Base-by-base conservation (phyloP, 768 basidiomycete genomes). In the Mycena latifolia region DNA sequence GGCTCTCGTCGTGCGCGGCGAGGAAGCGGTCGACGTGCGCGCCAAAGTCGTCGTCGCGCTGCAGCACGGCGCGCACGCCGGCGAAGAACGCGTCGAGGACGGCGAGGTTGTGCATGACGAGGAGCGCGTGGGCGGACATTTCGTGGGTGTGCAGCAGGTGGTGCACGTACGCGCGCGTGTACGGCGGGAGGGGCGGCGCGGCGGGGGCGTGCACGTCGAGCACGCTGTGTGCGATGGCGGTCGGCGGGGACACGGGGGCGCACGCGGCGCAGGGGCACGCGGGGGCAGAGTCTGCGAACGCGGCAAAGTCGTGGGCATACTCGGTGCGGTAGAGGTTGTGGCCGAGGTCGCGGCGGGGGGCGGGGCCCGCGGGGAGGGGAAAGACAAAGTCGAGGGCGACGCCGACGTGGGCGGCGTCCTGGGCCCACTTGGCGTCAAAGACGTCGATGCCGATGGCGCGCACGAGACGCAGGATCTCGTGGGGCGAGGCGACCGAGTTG, bases 101-200 rank as follows among this genome's bases (percentile, higher is more conserved):
- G 0, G 85, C 74, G 29, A 94, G 80, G 69, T 96, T 96, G 76
- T 96, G 95, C 77, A 89, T 82, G 14, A 82, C 84, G 20, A 96
- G 85, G 25, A 95, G 76, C 5, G 92, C 74, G 69, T 96, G 93
- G 0, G 93, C 90, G 0, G 90, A 88, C 94, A 96, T 95, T 76
- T 96, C 95, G 76, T 96, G 95, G 8, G 94, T 94, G 55, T 91
- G 89, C 37, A 95, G 79, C 17, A 96, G 86, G 71, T 96, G 94
- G 73, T 96, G 93, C 31, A 94, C 55, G 69, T 96, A 96, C 3
- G 92, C 91, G 17, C 85, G 82, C 6, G 82, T 81, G 67, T 79
- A 80, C 2, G 82, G 76, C 1, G 79, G 78, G 27, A 52, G 22
- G 43, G 31, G 33, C 25, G 14, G 48, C 5, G 48, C 53, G 69